Evolutionary conservation across 768 basidiomycete genomes (phyloP).

Genomic region (Sarcodon aspratus): DNA sequence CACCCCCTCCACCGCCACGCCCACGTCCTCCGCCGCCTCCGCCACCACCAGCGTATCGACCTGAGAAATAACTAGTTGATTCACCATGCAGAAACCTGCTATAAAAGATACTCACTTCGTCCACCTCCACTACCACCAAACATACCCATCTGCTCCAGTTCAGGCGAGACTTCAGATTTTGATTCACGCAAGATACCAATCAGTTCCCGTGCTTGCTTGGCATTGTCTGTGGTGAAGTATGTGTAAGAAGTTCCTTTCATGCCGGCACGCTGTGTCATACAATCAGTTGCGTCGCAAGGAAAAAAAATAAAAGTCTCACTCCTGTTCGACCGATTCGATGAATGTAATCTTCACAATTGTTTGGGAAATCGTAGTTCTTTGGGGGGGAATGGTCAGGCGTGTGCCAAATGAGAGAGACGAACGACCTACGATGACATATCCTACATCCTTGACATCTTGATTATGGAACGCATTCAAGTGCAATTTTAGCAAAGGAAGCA

Average conservation of each 20-base stretch:
- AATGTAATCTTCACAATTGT: constrained; percentile 97
- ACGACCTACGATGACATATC: constrained; percentile 82
- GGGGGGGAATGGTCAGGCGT: constrained; percentile 1
- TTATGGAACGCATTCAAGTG: constrained; percentile 11
- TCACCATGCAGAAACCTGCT: not conserved
- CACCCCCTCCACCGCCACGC: constrained; percentile 29
- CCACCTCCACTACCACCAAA: constrained; percentile 76
- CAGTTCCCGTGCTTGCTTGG: constrained; percentile 89
- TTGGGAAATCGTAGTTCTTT: constrained; percentile 96
- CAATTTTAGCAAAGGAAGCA: constrained; percentile 9
- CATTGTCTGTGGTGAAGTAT: constrained; percentile 94
- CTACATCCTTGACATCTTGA: constrained; percentile 97
- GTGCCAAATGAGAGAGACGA: constrained; percentile 3
- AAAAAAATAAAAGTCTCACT: constrained; percentile 26
- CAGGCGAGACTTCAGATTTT: constrained; percentile 75
- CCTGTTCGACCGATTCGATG: constrained; percentile 99
- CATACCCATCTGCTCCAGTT: constrained; percentile 88
- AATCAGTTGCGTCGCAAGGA: not conserved
- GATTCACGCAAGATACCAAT: constrained; percentile 79
- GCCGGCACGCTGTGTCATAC: constrained; percentile 60
- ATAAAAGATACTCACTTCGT: constrained; percentile 35
- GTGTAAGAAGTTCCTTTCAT: constrained; percentile 89
- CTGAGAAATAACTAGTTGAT: constrained; percentile 21
- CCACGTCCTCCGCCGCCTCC: constrained; percentile 4
- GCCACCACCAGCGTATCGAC: constrained; percentile 32